phyloP scores from a whole-genome alignment of 768 basidiomycete species.

The Hygrophoropsis aurantiaca region DNA sequence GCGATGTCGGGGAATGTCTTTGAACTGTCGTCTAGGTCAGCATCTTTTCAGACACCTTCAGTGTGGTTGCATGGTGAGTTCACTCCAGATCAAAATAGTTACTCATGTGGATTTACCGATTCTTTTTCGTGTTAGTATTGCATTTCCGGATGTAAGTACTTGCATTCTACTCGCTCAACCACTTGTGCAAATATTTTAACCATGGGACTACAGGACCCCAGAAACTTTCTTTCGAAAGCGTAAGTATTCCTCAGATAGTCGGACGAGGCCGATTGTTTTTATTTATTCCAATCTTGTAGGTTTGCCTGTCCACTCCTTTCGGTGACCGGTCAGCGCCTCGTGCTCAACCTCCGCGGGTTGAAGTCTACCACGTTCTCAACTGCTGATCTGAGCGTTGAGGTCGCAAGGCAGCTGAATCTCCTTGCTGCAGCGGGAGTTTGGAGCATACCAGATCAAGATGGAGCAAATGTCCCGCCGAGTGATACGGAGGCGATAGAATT shows the following conservation, averaged over 20 bases:
- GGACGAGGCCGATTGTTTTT: not conserved
- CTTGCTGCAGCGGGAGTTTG: too few species aligned
- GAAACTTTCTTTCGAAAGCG: not conserved
- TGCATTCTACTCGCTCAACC: not conserved
- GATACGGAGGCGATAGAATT: too few species aligned
- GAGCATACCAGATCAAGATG: too few species aligned
- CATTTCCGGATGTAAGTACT: not conserved
- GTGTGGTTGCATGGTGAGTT: too few species aligned
- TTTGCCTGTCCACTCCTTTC: not conserved
- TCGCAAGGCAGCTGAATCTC: not conserved
- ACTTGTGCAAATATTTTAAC: too few species aligned
- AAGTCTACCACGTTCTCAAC: not conserved
- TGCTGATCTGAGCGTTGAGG: not conserved
- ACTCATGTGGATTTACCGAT: too few species aligned
- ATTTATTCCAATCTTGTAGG: not conserved
- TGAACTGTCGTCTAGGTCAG: too few species aligned
- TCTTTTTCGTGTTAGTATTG: too few species aligned
- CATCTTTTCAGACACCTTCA: too few species aligned
- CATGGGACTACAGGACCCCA: not conserved
- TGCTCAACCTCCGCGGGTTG: constrained; percentile 1
- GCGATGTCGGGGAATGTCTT: too few species aligned
- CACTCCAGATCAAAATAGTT: too few species aligned
- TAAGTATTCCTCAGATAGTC: not conserved
- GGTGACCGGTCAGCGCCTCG: constrained; percentile 2
- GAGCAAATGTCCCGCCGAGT: too few species aligned